Conservation (phyloP, 1,284 basidiomycete species). For the Sporisorium scitamineum region DNA sequence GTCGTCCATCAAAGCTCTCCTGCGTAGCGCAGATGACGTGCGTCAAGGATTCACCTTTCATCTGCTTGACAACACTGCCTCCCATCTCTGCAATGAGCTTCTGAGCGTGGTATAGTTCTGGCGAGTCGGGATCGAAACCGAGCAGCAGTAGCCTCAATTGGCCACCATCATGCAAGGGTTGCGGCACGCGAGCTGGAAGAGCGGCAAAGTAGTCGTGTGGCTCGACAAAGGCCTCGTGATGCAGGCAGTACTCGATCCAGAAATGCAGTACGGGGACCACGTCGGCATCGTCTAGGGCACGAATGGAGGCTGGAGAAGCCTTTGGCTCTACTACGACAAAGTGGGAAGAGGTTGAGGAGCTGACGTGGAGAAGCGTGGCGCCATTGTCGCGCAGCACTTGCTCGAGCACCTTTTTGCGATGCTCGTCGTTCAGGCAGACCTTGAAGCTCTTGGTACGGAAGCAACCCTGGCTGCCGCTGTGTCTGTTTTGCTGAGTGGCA, state of each 20-base stretch:
- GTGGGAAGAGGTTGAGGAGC: constrained; percentile 4
- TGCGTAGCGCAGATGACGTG: constrained; percentile 48
- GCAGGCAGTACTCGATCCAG: constrained; percentile 62
- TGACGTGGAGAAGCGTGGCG: constrained; percentile 21
- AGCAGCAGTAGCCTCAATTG: constrained; percentile 38
- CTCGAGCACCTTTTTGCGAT: constrained; percentile 32
- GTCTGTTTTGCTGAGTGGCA: background rate
- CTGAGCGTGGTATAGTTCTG: constrained; percentile 54
- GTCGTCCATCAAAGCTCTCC: constrained; percentile 26
- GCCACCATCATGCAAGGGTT: constrained; percentile 37
- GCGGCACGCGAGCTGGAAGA: constrained; percentile 28
- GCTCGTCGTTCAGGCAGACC: constrained; percentile 29
- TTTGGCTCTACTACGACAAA: constrained; percentile 40
- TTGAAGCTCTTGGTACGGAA: constrained; percentile 32
- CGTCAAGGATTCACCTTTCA: constrained; percentile 37
- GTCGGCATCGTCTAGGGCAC: constrained; percentile 10
- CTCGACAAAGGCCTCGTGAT: constrained; percentile 50
- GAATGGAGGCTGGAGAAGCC: constrained; percentile 10
- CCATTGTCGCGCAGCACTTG: constrained; percentile 33
- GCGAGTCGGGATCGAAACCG: constrained; percentile 46
- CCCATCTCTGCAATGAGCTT: constrained; percentile 50
- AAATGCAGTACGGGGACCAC: constrained; percentile 50
- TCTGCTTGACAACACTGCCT: constrained; percentile 33
- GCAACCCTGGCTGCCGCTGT: constrained; percentile 2
- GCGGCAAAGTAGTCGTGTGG: constrained; percentile 45